These are phyloP conservation scores for Cyclospora cayetanensis DNA, from an alignment of 169 alveolate species.

Conservation along the genomic window DNA sequence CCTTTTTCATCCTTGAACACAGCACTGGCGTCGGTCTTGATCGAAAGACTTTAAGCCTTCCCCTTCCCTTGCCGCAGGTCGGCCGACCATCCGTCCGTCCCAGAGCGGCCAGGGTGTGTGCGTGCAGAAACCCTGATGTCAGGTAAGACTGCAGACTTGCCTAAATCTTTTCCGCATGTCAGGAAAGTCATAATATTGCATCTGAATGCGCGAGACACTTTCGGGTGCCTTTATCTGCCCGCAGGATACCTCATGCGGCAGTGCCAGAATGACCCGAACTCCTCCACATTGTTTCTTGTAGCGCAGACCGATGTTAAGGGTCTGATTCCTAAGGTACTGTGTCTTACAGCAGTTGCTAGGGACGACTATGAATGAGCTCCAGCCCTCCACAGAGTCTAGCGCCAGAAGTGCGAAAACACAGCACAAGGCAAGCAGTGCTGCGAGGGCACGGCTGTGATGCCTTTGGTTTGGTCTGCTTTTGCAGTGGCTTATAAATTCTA, in stretches of 20 bases:
- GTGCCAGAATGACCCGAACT: conserved; percentile 16
- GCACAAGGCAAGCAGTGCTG: too few species aligned
- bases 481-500: conserved; percentile 53
- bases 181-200: too few species aligned
- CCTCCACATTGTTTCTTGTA: conserved; percentile 53
- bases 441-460: too few species aligned
- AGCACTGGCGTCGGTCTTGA: too few species aligned
- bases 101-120: conserved; percentile 41
- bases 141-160: background rate
- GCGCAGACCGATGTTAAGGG: conserved; percentile 70
- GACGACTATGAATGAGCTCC: too few species aligned
- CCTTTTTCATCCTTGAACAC: too few species aligned
- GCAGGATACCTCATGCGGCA: conserved; percentile 51
- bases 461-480: background rate
- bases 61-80: conserved; percentile 37
- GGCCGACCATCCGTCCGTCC: conserved; percentile 67
- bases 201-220: background rate
- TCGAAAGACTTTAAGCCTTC: too few species aligned
- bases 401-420: too few species aligned
- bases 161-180: background rate
- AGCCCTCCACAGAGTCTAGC: too few species aligned
- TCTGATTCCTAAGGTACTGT: conserved; percentile 61
- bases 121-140: conserved; percentile 70
- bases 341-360: too few species aligned
- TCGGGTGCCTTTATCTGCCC: background rate